phyloP scores from a whole-genome alignment of 2,329 filamentous ascomycete species.

The Hysterium pulicare region DNA sequence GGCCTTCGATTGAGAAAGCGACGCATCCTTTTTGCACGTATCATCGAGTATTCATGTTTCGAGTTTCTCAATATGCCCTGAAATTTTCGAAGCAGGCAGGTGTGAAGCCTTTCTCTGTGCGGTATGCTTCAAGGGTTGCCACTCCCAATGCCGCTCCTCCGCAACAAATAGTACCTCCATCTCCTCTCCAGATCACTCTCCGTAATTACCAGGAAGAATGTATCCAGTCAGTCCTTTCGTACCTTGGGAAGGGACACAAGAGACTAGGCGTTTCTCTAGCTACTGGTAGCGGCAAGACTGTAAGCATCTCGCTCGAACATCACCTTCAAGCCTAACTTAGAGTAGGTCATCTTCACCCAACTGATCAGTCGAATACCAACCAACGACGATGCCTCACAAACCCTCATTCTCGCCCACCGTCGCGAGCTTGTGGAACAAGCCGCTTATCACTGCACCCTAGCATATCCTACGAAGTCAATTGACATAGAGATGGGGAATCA shows the following conservation, averaged over 20 bases:
- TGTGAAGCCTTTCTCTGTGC: slow-evolving; percentile 7
- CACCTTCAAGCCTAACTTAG: slow-evolving; percentile 5
- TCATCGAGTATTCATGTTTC: slow-evolving; percentile 27
- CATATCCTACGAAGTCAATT: slow-evolving; percentile 76
- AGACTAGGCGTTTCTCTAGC: slow-evolving; percentile 81
- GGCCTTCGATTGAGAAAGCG: too few relatives aligned
- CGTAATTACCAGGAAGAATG: slow-evolving; percentile 90
- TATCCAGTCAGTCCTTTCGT: slow-evolving; percentile 72
- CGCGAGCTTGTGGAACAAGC: slow-evolving; percentile 94
- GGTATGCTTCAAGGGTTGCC: slow-evolving; percentile 16
- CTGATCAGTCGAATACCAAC: slow-evolving; percentile 74
- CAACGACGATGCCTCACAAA: slow-evolving; percentile 62
- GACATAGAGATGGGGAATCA: slow-evolving; percentile 88
- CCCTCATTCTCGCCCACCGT: slow-evolving; percentile 87
- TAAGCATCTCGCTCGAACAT: slow-evolving; percentile 35
- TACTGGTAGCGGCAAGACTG: slow-evolving; percentile 86
- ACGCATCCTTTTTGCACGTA: too few relatives aligned
- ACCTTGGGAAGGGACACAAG: slow-evolving; percentile 69
- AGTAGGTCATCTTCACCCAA: slow-evolving; percentile 89
- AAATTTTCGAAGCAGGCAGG: slow-evolving; percentile 15
- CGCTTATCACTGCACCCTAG: slow-evolving; percentile 72
- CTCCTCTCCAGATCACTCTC: slow-evolving; percentile 53
- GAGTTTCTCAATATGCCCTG: slow-evolving; percentile 28
- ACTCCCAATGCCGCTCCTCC: slow-evolving; percentile 6
- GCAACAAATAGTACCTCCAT: slow-evolving; percentile 7